Conservation (phyloP, 768 basidiomycete species). For the Pisolithus orientalis region DNA sequence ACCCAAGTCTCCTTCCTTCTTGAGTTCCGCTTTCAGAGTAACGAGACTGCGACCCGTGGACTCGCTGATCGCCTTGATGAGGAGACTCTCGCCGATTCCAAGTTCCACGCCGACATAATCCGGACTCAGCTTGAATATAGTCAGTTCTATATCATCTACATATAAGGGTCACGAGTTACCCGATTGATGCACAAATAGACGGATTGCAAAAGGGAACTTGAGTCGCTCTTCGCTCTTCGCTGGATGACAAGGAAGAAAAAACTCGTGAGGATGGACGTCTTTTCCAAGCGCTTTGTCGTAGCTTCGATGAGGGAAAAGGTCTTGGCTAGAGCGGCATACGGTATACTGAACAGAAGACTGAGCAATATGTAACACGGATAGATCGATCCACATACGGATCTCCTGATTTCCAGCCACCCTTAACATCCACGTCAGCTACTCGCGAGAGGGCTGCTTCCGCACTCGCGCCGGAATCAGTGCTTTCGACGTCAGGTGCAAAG, state of each 20-base stretch:
- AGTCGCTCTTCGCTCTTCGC: conserved; percentile 70
- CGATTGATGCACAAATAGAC: conserved; percentile 97
- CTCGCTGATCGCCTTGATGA: conserved; percentile 93
- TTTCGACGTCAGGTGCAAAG: background rate
- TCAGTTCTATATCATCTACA: background rate
- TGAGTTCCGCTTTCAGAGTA: conserved; percentile 84
- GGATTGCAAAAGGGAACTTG: conserved; percentile 71
- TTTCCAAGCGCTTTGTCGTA: conserved; percentile 94
- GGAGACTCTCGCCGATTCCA: conserved; percentile 90
- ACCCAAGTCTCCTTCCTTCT: conserved; percentile 93
- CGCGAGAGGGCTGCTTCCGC: conserved; percentile 62
- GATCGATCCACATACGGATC: conserved; percentile 56
- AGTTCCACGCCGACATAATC: conserved; percentile 95
- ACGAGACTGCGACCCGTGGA: conserved; percentile 85
- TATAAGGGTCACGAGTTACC: conserved; percentile 38
- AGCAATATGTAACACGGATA: background rate
- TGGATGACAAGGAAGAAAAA: conserved; percentile 89
- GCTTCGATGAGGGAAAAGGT: conserved; percentile 86
- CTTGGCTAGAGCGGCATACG: conserved; percentile 88
- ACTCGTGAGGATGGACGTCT: conserved; percentile 79
- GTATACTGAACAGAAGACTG: conserved; percentile 51
- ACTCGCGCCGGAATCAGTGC: conserved; percentile 29
- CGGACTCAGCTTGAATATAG: conserved; percentile 64
- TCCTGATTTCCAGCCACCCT: conserved; percentile 80
- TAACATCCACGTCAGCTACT: conserved; percentile 64